Evolutionary conservation across 805 yeast genomes (phyloP), one percentile per base, ranked within the genome.

Genomic region (Lachancea cidri): DNA sequence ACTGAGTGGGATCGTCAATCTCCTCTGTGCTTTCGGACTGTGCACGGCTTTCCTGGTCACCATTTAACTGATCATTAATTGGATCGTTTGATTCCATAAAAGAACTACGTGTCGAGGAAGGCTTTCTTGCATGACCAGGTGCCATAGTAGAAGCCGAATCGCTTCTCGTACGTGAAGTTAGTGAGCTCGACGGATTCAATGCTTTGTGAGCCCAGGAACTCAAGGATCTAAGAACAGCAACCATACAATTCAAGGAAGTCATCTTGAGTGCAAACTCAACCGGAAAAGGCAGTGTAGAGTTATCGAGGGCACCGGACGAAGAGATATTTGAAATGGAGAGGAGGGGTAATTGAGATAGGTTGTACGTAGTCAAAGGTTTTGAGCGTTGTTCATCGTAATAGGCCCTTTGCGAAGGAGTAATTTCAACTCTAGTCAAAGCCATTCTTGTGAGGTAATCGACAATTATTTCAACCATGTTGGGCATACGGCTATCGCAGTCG

Each of bases 131-230:
- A 13, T 39, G 31, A 16, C 16, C 39, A 4, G 11, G 37, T 7
- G 42, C 33, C 16, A 34, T 22, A 7, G 43, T 33, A 17, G 43
- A 31, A 8, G 25, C 39, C 8, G 46, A 43, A n/a, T 33, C 17
- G 5, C 25, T 30, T 18, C 44, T 30, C 22, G 33, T 15, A 3
- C 31, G 43, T 11, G 43, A 16, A 3, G 36, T 8, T 33, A n/a
- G 34, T 16, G 39, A 17, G 3, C 52, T 45, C 20, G 49, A 57
- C 29, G 62, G 62, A 15, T 67, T 60, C 29, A 73, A 45, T 0
- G 79, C 79, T 43, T 82, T 77, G 46, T 85, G 94, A 9, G 95
- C 85, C 96, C 97, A 89, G 2, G 86, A 73, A 53, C 84, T 74
- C 34, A 93, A 70, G 0, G 96, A 86, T 52, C 86, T 70, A 53